Percentiles rank a stretch among this genome's conserved stretches.
These are phyloP conservation scores for Pichia pseudocactophila DNA, from an alignment of 805 yeast genomes.

Conservation along the genomic window DNA sequence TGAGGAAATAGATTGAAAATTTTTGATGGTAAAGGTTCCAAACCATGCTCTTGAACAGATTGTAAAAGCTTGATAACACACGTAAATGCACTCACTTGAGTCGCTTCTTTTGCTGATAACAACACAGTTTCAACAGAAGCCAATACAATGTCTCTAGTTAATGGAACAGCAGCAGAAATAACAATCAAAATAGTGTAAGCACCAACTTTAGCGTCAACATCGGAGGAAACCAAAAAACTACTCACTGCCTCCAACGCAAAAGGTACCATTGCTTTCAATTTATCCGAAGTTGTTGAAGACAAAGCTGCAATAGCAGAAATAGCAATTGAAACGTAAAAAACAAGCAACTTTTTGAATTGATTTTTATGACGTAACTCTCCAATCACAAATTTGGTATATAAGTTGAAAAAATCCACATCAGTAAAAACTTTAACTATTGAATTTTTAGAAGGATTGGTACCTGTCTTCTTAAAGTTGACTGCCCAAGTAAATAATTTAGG, in stretches of 20 bases:
- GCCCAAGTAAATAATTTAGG: constrained; percentile 80
- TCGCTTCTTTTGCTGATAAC: constrained; percentile 13
- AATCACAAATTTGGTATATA: constrained; percentile 50
- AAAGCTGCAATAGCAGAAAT: constrained; percentile 61
- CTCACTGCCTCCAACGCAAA: constrained; percentile 51
- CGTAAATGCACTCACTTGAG: constrained; percentile 29
- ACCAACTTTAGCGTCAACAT: constrained; percentile 63
- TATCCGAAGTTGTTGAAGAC: constrained; percentile 33
- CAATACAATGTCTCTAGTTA: constrained; percentile 44
- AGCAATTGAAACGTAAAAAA: constrained; percentile 69
- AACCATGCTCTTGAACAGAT: constrained; percentile 30
- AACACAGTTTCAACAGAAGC: constrained; percentile 58
- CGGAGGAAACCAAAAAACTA: constrained; percentile 37
- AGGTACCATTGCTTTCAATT: constrained; percentile 45
- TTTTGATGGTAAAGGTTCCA: constrained; percentile 21
- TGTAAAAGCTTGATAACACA: constrained; percentile 42
- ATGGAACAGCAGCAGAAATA: constrained; percentile 60
- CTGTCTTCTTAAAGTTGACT: constrained; percentile 49
- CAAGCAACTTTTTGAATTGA: constrained; percentile 59
- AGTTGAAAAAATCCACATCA: constrained; percentile 57
- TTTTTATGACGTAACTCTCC: constrained; percentile 43
- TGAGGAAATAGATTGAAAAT: constrained; percentile 18
- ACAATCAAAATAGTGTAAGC: constrained; percentile 80
- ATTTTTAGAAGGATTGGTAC: constrained; percentile 52
- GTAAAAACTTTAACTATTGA: constrained; percentile 67